Base-by-base conservation (phyloP, 331 rosid species). In the Rosa hybrid region DNA sequence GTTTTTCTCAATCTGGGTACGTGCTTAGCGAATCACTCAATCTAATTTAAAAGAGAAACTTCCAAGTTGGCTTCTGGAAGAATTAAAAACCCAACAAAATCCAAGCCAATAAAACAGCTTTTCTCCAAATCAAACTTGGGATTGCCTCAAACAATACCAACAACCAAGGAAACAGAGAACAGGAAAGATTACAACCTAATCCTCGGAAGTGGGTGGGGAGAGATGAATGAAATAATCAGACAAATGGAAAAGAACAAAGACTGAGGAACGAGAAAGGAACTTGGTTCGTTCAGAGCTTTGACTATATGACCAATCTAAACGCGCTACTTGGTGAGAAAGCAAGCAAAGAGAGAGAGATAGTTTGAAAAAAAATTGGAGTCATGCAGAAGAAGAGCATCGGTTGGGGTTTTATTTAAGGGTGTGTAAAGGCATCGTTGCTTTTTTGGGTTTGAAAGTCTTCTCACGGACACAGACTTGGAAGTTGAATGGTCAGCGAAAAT, bases 241-340 rank as follows among this genome's bases (percentile, higher is more conserved):
- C 12, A 38, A 12, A 30, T 34, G 18, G 71, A 70, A 46, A 62
- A 11, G 17, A 56, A 49, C 50, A 59, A 21, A 16, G 68, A 45
- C 62, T 69, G 62, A 68, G 42, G 76, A 54, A 39, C 46, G 68
- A 72, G 20, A 23, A 72, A 27, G 21, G 72, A 71, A 48, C 60
- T 68, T 50, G 18, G 78, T 46, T 13, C 56, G 70, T 23, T 21
- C 59, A 72, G 50, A 68, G 77, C 49, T 74, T 62, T 83, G 83
- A 78, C 87, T 77, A 72, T 81, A 63, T 57, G 54, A 67, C 76
- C 84, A 72, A 72, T 75, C 49, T 64, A 77, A 41, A 81, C 48
- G 72, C 73, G 56, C 76, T 34, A 78, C 80, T 68, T 78, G 77
- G 74, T 68, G 64, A 68, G 71, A 75, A 59, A 68, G 86, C 68